Evolutionary conservation across 805 yeast genomes (phyloP).

Genomic region (Yarrowia bubula): DNA sequence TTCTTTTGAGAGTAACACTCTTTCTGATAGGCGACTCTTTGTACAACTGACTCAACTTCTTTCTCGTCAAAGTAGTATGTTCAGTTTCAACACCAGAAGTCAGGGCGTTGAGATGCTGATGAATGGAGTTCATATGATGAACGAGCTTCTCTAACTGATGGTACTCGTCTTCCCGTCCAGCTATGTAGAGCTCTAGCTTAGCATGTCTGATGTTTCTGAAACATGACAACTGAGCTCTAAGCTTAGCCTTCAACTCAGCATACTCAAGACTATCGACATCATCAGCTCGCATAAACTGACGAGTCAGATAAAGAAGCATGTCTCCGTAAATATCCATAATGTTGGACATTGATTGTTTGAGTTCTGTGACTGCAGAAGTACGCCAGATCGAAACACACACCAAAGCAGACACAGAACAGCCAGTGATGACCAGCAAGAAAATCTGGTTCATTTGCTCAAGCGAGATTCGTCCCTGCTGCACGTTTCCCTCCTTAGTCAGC

Average conservation of each 20-base stretch:
- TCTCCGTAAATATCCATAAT: conserved; percentile 54
- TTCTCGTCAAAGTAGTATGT: conserved; percentile 3
- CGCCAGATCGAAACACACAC: conserved; percentile 69
- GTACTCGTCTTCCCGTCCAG: conserved; percentile 59
- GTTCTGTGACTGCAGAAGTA: conserved; percentile 49
- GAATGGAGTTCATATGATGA: conserved; percentile 28
- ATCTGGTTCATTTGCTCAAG: conserved; percentile 52
- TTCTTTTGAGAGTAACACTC: neutral
- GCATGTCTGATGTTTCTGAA: conserved; percentile 54
- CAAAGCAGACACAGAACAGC: conserved; percentile 57
- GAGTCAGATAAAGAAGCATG: conserved; percentile 47
- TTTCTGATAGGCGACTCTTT: neutral
- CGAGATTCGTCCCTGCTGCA: conserved; percentile 58
- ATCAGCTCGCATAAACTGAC: conserved; percentile 51
- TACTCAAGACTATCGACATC: conserved; percentile 38
- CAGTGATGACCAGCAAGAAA: conserved; percentile 56
- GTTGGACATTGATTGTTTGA: conserved; percentile 50
- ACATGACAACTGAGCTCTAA: conserved; percentile 40
- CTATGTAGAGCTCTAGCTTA: conserved; percentile 54
- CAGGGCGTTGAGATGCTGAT: conserved; percentile 22
- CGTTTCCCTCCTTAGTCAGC: conserved; percentile 69
- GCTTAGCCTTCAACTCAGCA: conserved; percentile 43
- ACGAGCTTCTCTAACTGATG: conserved; percentile 48
- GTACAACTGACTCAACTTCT: conserved; percentile 7
- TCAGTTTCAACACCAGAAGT: conserved; percentile 18